These are phyloP conservation scores for Tetradesmus lagerheimii DNA, from an alignment of 139 green algal genomes.

Conservation along the genomic window DNA sequence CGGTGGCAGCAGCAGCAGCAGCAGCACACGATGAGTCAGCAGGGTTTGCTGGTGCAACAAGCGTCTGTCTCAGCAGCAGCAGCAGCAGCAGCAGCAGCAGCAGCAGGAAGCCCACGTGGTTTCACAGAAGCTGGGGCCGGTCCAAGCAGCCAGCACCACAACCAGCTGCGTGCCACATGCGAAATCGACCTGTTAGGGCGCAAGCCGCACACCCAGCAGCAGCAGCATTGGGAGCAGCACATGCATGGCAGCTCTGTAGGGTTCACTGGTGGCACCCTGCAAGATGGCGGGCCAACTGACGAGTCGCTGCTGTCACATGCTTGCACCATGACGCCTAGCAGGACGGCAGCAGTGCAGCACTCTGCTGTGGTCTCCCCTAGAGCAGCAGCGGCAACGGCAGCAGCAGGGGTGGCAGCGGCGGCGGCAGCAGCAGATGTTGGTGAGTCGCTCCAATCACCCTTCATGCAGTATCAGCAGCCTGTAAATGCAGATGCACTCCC, in stretches of 20 bases:
- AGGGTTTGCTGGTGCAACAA: background rate
- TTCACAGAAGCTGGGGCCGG: background rate
- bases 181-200: background rate
- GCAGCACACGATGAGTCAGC: background rate
- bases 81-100: slow-evolving; percentile 30
- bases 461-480: background rate
- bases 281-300: slow-evolving; percentile 16
- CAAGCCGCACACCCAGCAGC: background rate
- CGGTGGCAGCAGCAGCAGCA: slow-evolving; percentile 19
- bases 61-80: background rate
- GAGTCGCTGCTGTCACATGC: background rate
- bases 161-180: background rate
- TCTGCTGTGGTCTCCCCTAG: background rate
- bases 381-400: background rate
- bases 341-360: background rate
- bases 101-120: background rate
- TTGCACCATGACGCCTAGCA: background rate
- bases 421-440: slow-evolving; percentile 17
- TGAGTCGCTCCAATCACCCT: background rate
- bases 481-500: background rate
- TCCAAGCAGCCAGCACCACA: background rate
- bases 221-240: background rate
- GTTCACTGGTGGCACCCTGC: background rate
- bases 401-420: background rate
- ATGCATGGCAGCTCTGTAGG: background rate